Evolutionary conservation across 371 early-diverging fungal genomes (phyloP), one percentile per base, ranked within the genome.

Genomic region (Basidiobolus meristosporus): DNA sequence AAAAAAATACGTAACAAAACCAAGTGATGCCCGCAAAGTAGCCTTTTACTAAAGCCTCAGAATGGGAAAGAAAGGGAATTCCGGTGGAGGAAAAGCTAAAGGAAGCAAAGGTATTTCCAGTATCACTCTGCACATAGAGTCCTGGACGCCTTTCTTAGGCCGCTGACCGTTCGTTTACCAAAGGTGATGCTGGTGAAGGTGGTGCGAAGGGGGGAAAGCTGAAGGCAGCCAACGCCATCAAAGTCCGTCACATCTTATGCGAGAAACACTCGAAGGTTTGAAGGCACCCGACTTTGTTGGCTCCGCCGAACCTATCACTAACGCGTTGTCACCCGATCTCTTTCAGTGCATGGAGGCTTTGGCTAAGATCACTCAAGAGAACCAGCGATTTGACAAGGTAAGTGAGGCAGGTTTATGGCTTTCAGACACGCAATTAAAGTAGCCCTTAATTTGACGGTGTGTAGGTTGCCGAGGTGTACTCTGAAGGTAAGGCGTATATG

Each of bases 401-500:
- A 43, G 22, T 30, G 17, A 26, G 30, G 23, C 18, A 7, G 9
- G 12, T 33, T 31, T 10, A 15, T 11, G 12, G 6, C 21, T 15
- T 9, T 40, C 34, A 32, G 40, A 28, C 23, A n/a, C 37, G 18
- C 39, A 37, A 19, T 19, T 42, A 29, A 17, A 28, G 26, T 40
- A 37, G 17, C 26, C 4, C 17, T 7, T 41, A 9, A 15, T 38
- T 32, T 39, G 36, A 42, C 7, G 33, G 18, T 3, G 26, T 31
- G 18, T 41, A 71, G 67, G 90, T 87, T 1, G 92, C 92, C 11
- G 76, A 78, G 50, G 31, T 59, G 36, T 90, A 69, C 43, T 82
- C 82, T 30, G 90, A 90, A 48, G 92, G 88, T 55, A 91, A 89
- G 58, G 89, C 90, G 21, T 79, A 67, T 44, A 50, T 53, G 9